phyloP scores from a whole-genome alignment of 305 asterid species.

The Fraxinus platypoda region DNA sequence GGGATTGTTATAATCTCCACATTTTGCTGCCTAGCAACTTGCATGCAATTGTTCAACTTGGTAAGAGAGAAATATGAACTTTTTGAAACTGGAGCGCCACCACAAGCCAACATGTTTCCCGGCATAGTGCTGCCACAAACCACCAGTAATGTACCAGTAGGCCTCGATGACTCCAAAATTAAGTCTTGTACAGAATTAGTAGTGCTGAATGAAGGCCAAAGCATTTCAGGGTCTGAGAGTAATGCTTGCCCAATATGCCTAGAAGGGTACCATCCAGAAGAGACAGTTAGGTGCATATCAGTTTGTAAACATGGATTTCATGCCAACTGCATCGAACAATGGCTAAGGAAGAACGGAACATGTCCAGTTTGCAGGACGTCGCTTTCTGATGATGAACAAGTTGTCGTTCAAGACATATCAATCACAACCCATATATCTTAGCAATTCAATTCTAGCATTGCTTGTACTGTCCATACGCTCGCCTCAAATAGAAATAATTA shows the following conservation, averaged over 20 bases:
- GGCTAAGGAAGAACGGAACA: conserved; percentile 25
- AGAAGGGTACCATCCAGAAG: conserved; percentile 22
- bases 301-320: conserved; percentile 33
- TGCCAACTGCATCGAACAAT: conserved; percentile 25
- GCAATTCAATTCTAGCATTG: neutral
- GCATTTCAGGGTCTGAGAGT: conserved; percentile 20
- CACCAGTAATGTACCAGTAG: neutral
- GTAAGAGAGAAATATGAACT: neutral
- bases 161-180: conserved; percentile 22
- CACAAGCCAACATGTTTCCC: neutral
- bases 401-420: neutral
- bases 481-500: neutral
- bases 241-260: conserved; percentile 30
- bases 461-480: neutral
- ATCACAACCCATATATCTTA: neutral
- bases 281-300: conserved; percentile 19
- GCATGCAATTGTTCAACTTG: neutral
- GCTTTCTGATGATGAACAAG: neutral
- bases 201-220: conserved; percentile 24
- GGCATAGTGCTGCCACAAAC: neutral
- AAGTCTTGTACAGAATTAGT: conserved; percentile 22
- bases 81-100: neutral
- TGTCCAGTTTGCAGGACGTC: conserved; percentile 32
- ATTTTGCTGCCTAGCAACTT: conserved; percentile 14
- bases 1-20: neutral